Conservation (phyloP, 306 rosid genomes). For the Dryas alaskensis region DNA sequence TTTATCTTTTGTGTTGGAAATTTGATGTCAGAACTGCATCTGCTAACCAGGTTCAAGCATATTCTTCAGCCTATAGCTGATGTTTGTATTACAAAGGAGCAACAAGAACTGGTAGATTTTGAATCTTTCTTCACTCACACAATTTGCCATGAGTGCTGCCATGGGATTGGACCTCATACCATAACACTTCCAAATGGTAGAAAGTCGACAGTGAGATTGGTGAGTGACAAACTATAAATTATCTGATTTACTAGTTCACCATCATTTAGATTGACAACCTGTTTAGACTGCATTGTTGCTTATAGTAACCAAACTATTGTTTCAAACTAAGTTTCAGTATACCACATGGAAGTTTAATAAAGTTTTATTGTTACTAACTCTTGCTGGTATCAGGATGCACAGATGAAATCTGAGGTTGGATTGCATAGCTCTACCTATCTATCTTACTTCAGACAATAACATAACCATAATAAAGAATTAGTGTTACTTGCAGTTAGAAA, state of each 20-base stretch:
- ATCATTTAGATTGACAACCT: constrained; percentile 5
- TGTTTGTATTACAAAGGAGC: constrained; percentile 66
- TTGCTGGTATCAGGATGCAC: neutral
- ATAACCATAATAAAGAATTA: neutral
- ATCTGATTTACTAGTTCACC: constrained; percentile 10
- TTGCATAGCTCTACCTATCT: neutral
- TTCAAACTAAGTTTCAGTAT: constrained; percentile 1
- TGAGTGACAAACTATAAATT: constrained; percentile 37
- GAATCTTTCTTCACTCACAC: constrained; percentile 93
- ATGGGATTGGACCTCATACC: constrained; percentile 95
- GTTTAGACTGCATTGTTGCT: neutral
- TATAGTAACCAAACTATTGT: neutral
- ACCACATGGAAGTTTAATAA: neutral
- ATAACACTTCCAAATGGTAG: constrained; percentile 87
- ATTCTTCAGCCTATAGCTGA: constrained; percentile 85
- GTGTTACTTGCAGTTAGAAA: neutral
- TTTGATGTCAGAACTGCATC: constrained; percentile 17
- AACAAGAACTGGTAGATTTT: constrained; percentile 77
- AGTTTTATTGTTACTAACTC: neutral
- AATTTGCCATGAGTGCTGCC: constrained; percentile 98
- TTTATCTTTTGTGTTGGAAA: constrained; percentile 10
- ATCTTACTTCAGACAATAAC: neutral
- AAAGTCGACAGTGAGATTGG: constrained; percentile 90
- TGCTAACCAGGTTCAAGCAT: constrained; percentile 68
- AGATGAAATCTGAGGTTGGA: neutral